phyloP scores from a whole-genome alignment of 345 rosid species.

The Rhodomyrtus tomentosa region DNA sequence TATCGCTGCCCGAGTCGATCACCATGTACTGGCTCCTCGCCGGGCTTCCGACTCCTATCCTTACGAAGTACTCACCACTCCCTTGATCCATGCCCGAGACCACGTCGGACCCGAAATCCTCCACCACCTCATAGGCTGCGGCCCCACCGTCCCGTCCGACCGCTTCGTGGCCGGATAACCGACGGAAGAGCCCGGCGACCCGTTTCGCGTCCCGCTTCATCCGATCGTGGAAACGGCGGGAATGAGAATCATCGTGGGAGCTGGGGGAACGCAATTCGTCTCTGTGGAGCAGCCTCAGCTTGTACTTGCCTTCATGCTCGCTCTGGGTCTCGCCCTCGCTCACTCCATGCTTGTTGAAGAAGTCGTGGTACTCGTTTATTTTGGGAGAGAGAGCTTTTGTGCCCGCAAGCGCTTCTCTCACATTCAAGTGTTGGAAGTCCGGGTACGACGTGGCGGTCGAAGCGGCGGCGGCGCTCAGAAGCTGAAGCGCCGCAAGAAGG shows the following conservation, averaged over 20 bases:
- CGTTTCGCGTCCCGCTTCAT: constrained; percentile 51
- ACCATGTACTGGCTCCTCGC: constrained; percentile 83
- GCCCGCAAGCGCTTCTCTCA: constrained; percentile 17
- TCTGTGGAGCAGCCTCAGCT: constrained; percentile 56
- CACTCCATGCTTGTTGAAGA: constrained; percentile 1
- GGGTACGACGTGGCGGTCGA: constrained; percentile 17
- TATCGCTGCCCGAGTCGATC: constrained; percentile 89
- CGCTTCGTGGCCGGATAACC: constrained; percentile 15
- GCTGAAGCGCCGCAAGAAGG: background rate
- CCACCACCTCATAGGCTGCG: background rate
- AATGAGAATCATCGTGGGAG: constrained; percentile 5
- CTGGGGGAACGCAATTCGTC: constrained; percentile 22
- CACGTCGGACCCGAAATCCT: constrained; percentile 80
- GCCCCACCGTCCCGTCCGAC: too few relatives aligned
- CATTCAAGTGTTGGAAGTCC: constrained; percentile 36
- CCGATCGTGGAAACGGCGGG: constrained; percentile 55
- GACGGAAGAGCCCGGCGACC: constrained; percentile 42
- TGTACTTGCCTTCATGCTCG: constrained; percentile 3
- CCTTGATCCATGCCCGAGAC: constrained; percentile 96
- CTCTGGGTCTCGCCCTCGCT: background rate
- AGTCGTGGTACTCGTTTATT: constrained; percentile 19
- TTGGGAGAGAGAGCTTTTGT: constrained; percentile 8
- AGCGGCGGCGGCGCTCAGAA: background rate
- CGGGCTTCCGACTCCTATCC: constrained; percentile 91
- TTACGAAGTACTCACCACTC: constrained; percentile 84